Base-by-base conservation (phyloP, 805 yeast species). In the Brettanomyces sp. region DNA sequence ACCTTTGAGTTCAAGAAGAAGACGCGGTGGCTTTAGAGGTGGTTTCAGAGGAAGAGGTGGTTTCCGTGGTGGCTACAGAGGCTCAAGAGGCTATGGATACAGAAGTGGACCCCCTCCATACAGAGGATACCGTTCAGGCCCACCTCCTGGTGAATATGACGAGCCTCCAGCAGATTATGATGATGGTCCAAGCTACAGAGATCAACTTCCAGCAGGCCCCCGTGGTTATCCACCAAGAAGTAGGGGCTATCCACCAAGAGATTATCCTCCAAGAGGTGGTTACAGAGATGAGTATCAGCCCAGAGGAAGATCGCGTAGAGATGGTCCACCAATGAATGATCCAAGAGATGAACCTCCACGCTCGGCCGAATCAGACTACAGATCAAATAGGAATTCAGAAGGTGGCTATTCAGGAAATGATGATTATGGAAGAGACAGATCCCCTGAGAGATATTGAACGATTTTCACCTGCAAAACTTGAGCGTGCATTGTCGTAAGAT, bases 391-490 rank as follows among this genome's bases (percentile, higher is more conserved):
- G 46, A 61, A 57, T 39, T 56, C 46, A 43, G 54, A 48, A 14
- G 47, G 47, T 42, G 30, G 41, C 36, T 50, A 51, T 40, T 49
- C 46, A 41, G 57, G 59, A 59, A 70, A 79, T 48, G 69, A 74
- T 55, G 80, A 73, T 43, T 71, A 72, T 62, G 77, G 74, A 55
- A 74, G 85, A 63, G 85, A 80, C 64, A 81, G 88, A 76, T 81
- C 89, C 49, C 88, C 89, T 67, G 74, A 83, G 52, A 80, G 87
- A 70, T 81, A 79, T 65, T 78, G 68, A 67, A n/a, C 7, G 18
- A n/a, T 35, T 12, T 3, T 7, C 13, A 35, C 11, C 11, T 28
- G 9, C 11, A 6, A 28, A 9, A 28, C 11, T 28, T 9, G 11
- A 9, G 7, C 9, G 32, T 9, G 32, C 32, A 3, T 28, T 28